A percentile compares a stretch with the other conserved stretches of the same genome.
These are phyloP conservation scores for Arachis hypogaea DNA, from an alignment of 306 rosid species.

Conservation along the genomic window DNA sequence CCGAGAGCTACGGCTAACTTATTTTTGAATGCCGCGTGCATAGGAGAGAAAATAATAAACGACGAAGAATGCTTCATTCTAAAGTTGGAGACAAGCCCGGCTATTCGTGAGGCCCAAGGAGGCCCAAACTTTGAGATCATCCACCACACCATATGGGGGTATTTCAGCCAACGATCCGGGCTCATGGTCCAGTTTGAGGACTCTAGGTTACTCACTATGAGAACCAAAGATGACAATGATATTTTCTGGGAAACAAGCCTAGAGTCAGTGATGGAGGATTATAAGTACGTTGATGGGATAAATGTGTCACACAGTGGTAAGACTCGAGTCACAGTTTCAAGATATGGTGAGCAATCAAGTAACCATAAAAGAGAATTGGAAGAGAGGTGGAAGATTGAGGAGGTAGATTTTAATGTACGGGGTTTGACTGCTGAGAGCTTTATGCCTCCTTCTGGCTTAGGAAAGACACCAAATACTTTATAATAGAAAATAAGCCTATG, in stretches of 20 bases:
- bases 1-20: slow-evolving; percentile 89
- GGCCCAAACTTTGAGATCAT: slow-evolving; percentile 71
- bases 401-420: slow-evolving; percentile 75
- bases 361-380: slow-evolving; percentile 87
- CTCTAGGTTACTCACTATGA: slow-evolving; percentile 74
- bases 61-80: slow-evolving; percentile 84
- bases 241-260: slow-evolving; percentile 96
- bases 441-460: slow-evolving; percentile 59
- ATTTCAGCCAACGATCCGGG: slow-evolving; percentile 94
- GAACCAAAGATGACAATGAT: slow-evolving; percentile 63
- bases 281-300: slow-evolving; percentile 74
- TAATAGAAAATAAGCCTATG: slow-evolving; percentile 9
- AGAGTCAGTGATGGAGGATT: slow-evolving; percentile 76
- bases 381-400: slow-evolving; percentile 85
- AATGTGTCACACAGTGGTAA: slow-evolving; percentile 87
- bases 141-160: slow-evolving; percentile 92
- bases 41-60: slow-evolving; percentile 79
- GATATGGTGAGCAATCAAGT: slow-evolving; percentile 81
- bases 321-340: slow-evolving; percentile 64
- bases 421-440: slow-evolving; percentile 75
- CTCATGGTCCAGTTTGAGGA: slow-evolving; percentile 83
- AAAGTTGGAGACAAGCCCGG: slow-evolving; percentile 78
- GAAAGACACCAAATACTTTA: slow-evolving; percentile 8
- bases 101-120: slow-evolving; percentile 71
- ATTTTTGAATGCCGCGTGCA: slow-evolving; percentile 78